Conservation (phyloP, 1,284 basidiomycete species). For the Grifola frondosa region DNA sequence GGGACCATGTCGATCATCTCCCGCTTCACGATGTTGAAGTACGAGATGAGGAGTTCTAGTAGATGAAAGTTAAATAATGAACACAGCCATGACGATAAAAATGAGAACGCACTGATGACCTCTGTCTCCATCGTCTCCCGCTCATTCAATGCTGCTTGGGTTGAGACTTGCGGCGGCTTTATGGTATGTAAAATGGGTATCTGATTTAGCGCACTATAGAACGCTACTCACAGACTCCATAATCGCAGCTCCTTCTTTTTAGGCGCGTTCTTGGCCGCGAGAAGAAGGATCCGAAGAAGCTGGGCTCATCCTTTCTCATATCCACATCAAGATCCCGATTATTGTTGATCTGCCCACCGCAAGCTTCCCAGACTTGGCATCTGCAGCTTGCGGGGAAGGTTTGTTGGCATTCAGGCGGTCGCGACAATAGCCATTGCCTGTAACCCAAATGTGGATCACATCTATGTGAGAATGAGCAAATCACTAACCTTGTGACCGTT, state of each 20-base stretch:
- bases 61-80: background rate
- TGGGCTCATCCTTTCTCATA: constrained; percentile 81
- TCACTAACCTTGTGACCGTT: constrained; percentile 80
- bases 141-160: constrained; percentile 91
- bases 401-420: constrained; percentile 84
- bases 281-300: constrained; percentile 98
- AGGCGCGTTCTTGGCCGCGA: constrained; percentile 44
- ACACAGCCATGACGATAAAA: background rate
- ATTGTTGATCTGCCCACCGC: constrained; percentile 75
- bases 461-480: background rate
- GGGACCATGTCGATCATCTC: constrained; percentile 99
- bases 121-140: constrained; percentile 98
- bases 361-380: constrained; percentile 72
- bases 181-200: background rate
- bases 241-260: constrained; percentile 75
- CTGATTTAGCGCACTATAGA: background rate
- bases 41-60: constrained; percentile 87
- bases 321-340: constrained; percentile 94
- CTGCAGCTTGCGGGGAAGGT: constrained; percentile 55
- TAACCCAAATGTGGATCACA: background rate
- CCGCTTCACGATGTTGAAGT: constrained; percentile 97
- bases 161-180: constrained; percentile 82
- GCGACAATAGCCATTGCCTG: constrained; percentile 88
- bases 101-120: constrained; percentile 85
- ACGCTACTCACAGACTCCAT: constrained; percentile 73